Evolutionary conservation across 1,139 yeast species (phyloP), one percentile per base, ranked within the genome.

Genomic region (Blastobotrys illinoisensis): DNA sequence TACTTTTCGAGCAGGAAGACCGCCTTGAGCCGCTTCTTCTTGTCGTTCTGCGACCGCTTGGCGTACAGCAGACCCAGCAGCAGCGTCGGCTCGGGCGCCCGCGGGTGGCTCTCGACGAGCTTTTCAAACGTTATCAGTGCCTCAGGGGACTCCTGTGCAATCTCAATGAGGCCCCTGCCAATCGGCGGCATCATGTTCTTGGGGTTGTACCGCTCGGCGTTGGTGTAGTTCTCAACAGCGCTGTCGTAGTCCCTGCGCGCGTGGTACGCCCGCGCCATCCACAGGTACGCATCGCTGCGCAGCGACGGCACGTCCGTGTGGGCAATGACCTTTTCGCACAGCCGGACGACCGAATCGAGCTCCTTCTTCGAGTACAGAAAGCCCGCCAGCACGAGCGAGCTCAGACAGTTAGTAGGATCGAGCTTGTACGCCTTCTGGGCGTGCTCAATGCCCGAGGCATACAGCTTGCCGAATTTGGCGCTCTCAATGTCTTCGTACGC

Each of bases 81-180:
- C 45, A 64, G 52, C 14, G 59, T 49, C 1, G 87, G 87, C 69
- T 91, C 97, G 51, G 86, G 74, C 55, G 88, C 79, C 64, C 83
- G 85, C 19, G 89, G 85, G 64, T 85, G 79, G 23, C 79, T 76
- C 61, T 86, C 82, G 55, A 85, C 79, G 52, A 89, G 76, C 48
- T 81, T 81, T 67, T 93, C 98, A 66, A 88, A 86, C 0, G 96
- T 85, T 60, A 91, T 78, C 58, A 86, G 81, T 11, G 98, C 95
- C 66, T 91, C 98, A 62, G 89, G 91, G 14, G 80, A 71, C 50
- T 88, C 83, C 40, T 86, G 83, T 56, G 83, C 78, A 58, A 85
- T 79, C 66, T 89, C 93, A 2, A 96, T 82, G 68, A 89, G 95
- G 0, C 96, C 97, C 59, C 88, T 79, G 26, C 97, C 98, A 55